These are phyloP conservation scores for Alternaria gansuensis DNA, from an alignment of 2,329 filamentous ascomycete genomes.

Conservation along the genomic window DNA sequence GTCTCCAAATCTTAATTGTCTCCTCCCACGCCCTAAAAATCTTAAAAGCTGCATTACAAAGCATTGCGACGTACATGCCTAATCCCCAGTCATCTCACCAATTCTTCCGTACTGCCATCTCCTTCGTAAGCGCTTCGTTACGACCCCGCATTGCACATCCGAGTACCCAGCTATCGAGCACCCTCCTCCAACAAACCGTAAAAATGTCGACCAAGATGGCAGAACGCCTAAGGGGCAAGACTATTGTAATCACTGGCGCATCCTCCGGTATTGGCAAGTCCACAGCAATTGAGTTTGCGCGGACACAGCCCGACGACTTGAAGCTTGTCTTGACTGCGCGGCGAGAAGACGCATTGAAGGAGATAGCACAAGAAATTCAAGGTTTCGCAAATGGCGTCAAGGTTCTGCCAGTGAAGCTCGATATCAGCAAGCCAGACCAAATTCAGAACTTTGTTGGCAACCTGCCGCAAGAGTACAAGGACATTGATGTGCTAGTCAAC, in stretches of 20 bases:
- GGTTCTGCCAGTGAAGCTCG: slow-evolving; percentile 82
- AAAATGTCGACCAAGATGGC: slow-evolving; percentile 75
- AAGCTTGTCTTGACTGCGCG: slow-evolving; percentile 91
- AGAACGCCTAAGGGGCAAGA: slow-evolving; percentile 92
- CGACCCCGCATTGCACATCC: slow-evolving; percentile 22
- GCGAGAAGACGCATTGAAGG: slow-evolving; percentile 77
- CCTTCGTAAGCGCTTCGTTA: slow-evolving; percentile 24
- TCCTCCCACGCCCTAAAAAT: slow-evolving; percentile 3
- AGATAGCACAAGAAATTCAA: slow-evolving; percentile 78
- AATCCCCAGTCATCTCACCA: slow-evolving; percentile 21
- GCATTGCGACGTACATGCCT: slow-evolving; percentile 34
- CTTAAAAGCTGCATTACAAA: slow-evolving; percentile 16
- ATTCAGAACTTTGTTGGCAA: slow-evolving; percentile 75
- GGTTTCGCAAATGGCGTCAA: slow-evolving; percentile 77
- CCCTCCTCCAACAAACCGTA: slow-evolving; percentile 39
- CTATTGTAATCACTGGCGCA: slow-evolving; percentile 88
- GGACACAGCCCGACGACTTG: slow-evolving; percentile 79
- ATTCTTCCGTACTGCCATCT: slow-evolving; percentile 29
- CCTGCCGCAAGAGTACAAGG: slow-evolving; percentile 81
- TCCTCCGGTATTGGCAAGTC: slow-evolving; percentile 88
- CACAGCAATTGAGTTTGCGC: slow-evolving; percentile 90
- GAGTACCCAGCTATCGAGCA: slow-evolving; percentile 17
- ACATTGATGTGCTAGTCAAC: slow-evolving; percentile 91
- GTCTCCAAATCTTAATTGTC: slow-evolving; percentile 10
- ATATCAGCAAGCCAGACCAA: slow-evolving; percentile 82